phyloP scores from a whole-genome alignment of 1,284 basidiomycete species.

The Inonotus obliquus region DNA sequence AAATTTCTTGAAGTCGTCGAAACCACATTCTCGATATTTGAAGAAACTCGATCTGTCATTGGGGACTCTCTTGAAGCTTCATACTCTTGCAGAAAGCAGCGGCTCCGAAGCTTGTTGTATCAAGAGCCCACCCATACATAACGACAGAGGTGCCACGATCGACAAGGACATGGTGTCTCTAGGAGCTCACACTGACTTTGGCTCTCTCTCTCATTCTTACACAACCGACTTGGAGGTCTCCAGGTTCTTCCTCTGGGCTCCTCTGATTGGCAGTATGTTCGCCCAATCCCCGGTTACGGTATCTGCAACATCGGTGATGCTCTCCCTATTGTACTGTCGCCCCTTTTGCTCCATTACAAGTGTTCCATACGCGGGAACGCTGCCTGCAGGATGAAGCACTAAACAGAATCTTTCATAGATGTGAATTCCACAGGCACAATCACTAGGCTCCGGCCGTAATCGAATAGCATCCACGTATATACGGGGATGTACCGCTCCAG shows the following conservation, averaged over 20 bases:
- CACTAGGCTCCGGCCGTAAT: too few relatives aligned
- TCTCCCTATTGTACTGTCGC: too few relatives aligned
- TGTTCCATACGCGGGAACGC: too few relatives aligned
- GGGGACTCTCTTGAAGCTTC: slow-evolving; percentile 43
- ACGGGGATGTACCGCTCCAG: too few relatives aligned
- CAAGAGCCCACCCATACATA: slow-evolving; percentile 29
- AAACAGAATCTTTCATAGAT: too few relatives aligned
- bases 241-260: slow-evolving; percentile 63
- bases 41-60: slow-evolving; percentile 49
- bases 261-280: slow-evolving; percentile 57
- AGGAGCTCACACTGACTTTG: slow-evolving; percentile 50
- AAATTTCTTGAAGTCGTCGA: slow-evolving; percentile 54
- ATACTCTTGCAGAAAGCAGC: slow-evolving; percentile 42
- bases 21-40: slow-evolving; percentile 51
- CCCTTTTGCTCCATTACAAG: too few relatives aligned
- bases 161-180: slow-evolving; percentile 30
- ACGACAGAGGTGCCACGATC: background rate
- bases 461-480: too few relatives aligned
- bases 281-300: slow-evolving; percentile 53
- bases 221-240: slow-evolving; percentile 66
- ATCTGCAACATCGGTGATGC: slow-evolving; percentile 62
- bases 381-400: too few relatives aligned
- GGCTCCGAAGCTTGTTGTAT: slow-evolving; percentile 60
- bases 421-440: too few relatives aligned
- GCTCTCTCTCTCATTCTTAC: slow-evolving; percentile 53